phyloP scores from a whole-genome alignment of 75 land plant species.

The Larix kaempferi region DNA sequence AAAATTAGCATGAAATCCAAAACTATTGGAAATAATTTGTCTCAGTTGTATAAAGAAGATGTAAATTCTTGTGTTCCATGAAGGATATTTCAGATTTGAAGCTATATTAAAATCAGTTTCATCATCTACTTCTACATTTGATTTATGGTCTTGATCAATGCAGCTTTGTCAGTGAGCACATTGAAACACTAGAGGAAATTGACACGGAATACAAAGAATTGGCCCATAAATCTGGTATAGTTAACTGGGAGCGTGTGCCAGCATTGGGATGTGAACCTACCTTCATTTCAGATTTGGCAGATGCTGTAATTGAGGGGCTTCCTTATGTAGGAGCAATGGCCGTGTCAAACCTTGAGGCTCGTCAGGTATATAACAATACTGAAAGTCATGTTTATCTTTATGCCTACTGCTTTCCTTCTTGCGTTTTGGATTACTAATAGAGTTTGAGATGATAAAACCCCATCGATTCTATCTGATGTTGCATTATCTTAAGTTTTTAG shows the following conservation, averaged over 20 bases:
- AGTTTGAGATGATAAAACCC: neutral
- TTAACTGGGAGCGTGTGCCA: conserved; percentile 98
- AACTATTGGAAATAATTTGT: neutral
- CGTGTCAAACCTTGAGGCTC: conserved; percentile 94
- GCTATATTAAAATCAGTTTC: neutral
- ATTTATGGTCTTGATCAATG: conserved; percentile 7
- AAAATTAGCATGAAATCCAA: neutral
- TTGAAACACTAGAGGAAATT: conserved; percentile 97
- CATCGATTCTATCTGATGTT: neutral
- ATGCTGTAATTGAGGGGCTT: conserved; percentile 97
- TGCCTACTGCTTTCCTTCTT: neutral
- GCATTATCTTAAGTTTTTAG: neutral
- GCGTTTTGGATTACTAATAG: neutral
- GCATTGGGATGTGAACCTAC: conserved; percentile 92
- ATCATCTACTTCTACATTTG: neutral
- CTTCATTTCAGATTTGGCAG: conserved; percentile 96
- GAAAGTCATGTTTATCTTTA: neutral
- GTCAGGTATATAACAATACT: conserved; percentile 61
- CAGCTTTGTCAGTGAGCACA: conserved; percentile 99
- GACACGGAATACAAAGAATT: conserved; percentile 98
- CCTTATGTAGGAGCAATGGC: conserved; percentile 99
- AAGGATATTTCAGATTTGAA: neutral
- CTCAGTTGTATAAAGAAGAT: neutral
- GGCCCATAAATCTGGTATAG: conserved; percentile 90
- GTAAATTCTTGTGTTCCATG: neutral